Conservation (phyloP, 225 moss, liverwort and hornwort species). For the Pleurozium schreberi region DNA sequence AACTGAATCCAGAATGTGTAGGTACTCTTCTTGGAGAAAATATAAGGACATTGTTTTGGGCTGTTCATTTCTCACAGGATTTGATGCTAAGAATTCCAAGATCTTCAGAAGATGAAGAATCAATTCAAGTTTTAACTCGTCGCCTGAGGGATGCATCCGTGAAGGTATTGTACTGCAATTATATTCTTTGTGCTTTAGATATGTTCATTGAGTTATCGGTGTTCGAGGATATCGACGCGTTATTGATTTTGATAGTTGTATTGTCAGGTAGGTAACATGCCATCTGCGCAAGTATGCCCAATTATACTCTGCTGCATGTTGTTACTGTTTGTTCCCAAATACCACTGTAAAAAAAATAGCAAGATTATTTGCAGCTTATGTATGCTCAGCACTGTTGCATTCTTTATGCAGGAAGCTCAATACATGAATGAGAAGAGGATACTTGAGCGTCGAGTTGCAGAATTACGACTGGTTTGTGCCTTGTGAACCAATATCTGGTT, state of each 20-base stretch:
- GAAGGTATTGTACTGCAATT: slow-evolving; percentile 23
- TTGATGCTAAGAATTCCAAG: slow-evolving; percentile 44
- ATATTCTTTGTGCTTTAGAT: not conserved
- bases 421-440: slow-evolving; percentile 75
- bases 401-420: slow-evolving; percentile 60
- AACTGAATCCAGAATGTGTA: not conserved
- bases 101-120: slow-evolving; percentile 51
- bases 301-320: not conserved
- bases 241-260: not conserved
- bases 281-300: not conserved
- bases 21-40: not conserved
- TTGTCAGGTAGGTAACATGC: not conserved
- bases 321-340: not conserved
- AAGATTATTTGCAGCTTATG: not conserved
- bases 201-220: not conserved
- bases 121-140: slow-evolving; percentile 33
- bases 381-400: not conserved
- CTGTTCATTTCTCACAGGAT: slow-evolving; percentile 34
- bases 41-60: not conserved
- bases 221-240: not conserved
- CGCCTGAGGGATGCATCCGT: slow-evolving; percentile 61
- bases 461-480: slow-evolving; percentile 66
- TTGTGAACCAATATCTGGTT: slow-evolving; percentile 2
- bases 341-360: not conserved
- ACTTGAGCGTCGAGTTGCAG: slow-evolving; percentile 79